Base-by-base conservation (phyloP, 2,329 filamentous ascomycete species). In the Botryotinia convoluta region DNA sequence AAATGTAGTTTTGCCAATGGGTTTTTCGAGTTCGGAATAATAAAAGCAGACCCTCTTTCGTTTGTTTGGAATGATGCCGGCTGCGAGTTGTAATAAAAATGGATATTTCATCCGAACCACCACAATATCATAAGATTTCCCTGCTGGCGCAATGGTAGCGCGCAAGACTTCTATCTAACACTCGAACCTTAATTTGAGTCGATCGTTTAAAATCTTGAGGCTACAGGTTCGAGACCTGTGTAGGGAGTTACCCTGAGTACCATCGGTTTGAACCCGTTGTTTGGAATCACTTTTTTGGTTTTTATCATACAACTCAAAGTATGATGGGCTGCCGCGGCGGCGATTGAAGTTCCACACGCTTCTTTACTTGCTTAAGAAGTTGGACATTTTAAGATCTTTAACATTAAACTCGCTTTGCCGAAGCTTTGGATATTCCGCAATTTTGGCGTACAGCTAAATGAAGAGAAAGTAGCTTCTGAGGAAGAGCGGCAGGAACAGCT, bases 81-180 rank as follows among this genome's bases (percentile, higher is more conserved):
- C 29, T 20, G 7, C 22, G 4, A 26, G 3, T n/a, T 57, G 26
- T 18, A 26, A 57, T 68, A 9, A 22, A 5, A 29, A 4, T 14
- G 18, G 35, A 42, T 0, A 22, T 32, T 16, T 6, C 7, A 16
- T 0, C 0, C 1, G 0, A 0, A 0, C 0, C 0, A 42, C 0
- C 37, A 26, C n/a, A 69, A 69, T 12, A 32, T 16, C 3, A 32
- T 18, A 42, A 42, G 65, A 68, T 68, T 68, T 68, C 48, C 65
- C 45, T 68, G 64, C 64, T 54, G 64, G 64, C 64, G 64, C 64
- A 68, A 68, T 68, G 64, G 64, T 68, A 68, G 64, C 64, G 64
- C 64, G 64, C 26, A 68, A 68, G 64, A 68, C 64, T 68, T 68
- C 64, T 67, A 67, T n/a, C 4, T 6, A 37, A 1, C 1, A 42